Percentiles rank a stretch among this genome's conserved stretches.
Conservation (phyloP, 192 early-diverging fungal genomes). For the Obelidium mucronatum region DNA sequence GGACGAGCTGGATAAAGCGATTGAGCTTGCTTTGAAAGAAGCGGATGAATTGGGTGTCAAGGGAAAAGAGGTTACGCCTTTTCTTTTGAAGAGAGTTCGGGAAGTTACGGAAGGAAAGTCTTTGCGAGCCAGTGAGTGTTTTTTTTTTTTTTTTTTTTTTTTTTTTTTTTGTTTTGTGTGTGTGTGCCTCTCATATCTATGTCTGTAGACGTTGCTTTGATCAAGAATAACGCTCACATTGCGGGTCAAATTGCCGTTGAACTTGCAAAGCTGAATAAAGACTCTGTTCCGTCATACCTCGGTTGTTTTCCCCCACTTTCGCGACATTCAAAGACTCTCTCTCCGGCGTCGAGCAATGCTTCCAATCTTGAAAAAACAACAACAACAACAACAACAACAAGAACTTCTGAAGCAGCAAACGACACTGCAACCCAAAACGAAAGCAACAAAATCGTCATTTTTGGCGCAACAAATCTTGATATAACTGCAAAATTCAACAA, state of each 20-base stretch:
- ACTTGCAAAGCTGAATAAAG: constrained; percentile 40
- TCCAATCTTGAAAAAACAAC: background rate
- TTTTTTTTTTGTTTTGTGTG: background rate
- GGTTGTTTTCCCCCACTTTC: background rate
- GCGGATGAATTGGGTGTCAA: constrained; percentile 63
- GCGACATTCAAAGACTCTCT: too few species aligned
- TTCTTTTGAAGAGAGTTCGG: constrained; percentile 83
- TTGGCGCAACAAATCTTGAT: constrained; percentile 90
- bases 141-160: constrained; percentile 7
- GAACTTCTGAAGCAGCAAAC: background rate
- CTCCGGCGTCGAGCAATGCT: background rate
- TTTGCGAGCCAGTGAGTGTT: constrained; percentile 70
- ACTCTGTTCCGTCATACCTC: background rate
- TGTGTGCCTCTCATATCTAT: background rate
- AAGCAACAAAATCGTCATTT: constrained; percentile 67
- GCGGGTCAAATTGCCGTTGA: constrained; percentile 80
- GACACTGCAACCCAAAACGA: too few species aligned
- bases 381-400: too few species aligned
- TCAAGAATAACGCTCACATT: constrained; percentile 90
- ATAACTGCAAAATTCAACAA: constrained; percentile 64
- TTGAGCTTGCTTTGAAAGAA: constrained; percentile 68
- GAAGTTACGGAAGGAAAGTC: constrained; percentile 87
- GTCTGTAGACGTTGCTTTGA: constrained; percentile 80
- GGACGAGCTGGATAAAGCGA: constrained; percentile 69
- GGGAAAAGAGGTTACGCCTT: constrained; percentile 95